A percentile compares a stretch with the other conserved stretches of the same genome.
phyloP scores from a whole-genome alignment of 2,329 filamentous ascomycete species.

The Albifimbria verrucaria region DNA sequence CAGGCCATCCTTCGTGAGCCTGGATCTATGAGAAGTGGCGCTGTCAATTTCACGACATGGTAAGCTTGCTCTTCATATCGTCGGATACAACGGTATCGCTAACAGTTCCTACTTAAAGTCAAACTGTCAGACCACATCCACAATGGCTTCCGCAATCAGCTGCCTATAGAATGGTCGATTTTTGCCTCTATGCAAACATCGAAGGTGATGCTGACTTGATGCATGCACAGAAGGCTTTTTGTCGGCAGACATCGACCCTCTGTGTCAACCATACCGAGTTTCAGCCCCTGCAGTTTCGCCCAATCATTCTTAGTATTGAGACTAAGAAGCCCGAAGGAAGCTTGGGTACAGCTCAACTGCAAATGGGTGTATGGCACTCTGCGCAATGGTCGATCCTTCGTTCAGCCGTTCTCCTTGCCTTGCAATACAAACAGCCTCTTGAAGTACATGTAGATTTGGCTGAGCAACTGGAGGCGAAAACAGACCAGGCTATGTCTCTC shows the following conservation, averaged over 20 bases:
- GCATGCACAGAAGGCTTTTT: constrained; percentile 7
- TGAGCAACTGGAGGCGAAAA: too few relatives aligned
- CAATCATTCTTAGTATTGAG: constrained; percentile 12
- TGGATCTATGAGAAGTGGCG: background rate
- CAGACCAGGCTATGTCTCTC: too few relatives aligned
- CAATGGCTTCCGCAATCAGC: background rate
- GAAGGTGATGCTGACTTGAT: background rate
- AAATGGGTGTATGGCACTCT: constrained; percentile 13
- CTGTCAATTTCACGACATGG: constrained; percentile 7
- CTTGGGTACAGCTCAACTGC: constrained; percentile 9
- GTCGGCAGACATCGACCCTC: constrained; percentile 6
- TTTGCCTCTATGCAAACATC: constrained; percentile 6
- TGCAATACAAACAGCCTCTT: background rate
- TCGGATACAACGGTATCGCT: background rate
- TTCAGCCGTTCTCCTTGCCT: background rate
- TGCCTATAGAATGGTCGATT: constrained; percentile 1
- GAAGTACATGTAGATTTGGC: too few relatives aligned
- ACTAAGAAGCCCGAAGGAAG: constrained; percentile 11
- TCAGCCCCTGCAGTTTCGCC: constrained; percentile 6
- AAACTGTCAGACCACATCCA: constrained; percentile 2
- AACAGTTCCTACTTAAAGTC: background rate
- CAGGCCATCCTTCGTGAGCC: constrained; percentile 8
- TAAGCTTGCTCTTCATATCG: background rate
- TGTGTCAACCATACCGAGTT: constrained; percentile 14
- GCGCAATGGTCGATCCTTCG: constrained; percentile 13